phyloP scores from a whole-genome alignment of 2,329 filamentous ascomycete species.

The Beauveria pseudobassiana region DNA sequence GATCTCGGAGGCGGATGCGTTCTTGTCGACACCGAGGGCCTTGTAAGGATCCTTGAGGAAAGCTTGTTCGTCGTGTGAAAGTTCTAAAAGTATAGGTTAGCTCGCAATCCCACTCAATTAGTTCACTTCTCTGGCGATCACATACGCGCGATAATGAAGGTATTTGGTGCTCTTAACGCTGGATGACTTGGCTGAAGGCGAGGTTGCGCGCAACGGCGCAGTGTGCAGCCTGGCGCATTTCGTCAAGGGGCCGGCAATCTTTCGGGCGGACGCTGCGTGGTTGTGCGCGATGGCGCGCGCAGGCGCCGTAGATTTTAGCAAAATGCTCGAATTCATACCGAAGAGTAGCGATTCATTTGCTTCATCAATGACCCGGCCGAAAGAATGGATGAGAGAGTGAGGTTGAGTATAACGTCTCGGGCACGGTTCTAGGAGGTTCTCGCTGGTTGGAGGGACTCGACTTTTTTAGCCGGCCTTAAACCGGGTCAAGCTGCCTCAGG shows the following conservation, averaged over 20 bases:
- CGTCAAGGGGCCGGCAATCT: constrained; percentile 32
- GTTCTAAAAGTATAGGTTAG: constrained; percentile 25
- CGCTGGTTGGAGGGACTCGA: constrained; percentile 3
- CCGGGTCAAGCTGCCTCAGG: constrained; percentile 18
- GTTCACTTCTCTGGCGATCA: background rate
- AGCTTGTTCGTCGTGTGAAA: constrained; percentile 54
- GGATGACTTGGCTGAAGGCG: constrained; percentile 15
- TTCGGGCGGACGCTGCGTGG: constrained; percentile 32
- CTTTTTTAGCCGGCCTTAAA: constrained; percentile 16
- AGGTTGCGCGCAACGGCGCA: constrained; percentile 14
- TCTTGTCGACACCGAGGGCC: constrained; percentile 75
- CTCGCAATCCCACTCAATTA: background rate
- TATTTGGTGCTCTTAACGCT: constrained; percentile 13
- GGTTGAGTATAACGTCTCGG: constrained; percentile 3
- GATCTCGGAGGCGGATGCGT: constrained; percentile 76
- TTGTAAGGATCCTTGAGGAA: constrained; percentile 73
- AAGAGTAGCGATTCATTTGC: constrained; percentile 23
- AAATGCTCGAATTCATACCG: constrained; percentile 41
- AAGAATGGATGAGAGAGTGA: background rate
- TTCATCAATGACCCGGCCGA: background rate
- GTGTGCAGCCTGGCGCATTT: constrained; percentile 30
- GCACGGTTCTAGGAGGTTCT: constrained; percentile 5
- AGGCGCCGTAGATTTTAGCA: constrained; percentile 39
- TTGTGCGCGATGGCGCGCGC: constrained; percentile 38
- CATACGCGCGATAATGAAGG: constrained; percentile 23